Percentiles rank a stretch among this genome's conserved stretches.
Conservation (phyloP, 1,139 yeast genomes). For the Saccharomyces hybrid region DNA sequence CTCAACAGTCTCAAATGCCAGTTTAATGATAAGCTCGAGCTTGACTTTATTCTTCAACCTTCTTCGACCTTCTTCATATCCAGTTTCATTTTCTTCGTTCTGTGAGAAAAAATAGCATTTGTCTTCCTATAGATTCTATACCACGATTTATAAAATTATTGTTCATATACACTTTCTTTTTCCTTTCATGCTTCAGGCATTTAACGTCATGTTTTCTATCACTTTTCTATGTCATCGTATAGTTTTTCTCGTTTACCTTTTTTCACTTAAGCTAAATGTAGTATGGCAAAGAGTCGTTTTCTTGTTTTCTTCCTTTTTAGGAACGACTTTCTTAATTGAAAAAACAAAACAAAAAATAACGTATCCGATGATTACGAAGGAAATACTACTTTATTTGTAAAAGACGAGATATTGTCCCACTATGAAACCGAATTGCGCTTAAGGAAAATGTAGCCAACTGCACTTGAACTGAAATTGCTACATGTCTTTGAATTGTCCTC, state of each 20-base stretch:
- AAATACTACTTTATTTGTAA: background rate
- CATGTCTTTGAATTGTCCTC: too few species aligned
- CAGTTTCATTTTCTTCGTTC: background rate
- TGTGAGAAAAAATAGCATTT: background rate
- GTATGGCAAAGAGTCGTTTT: background rate
- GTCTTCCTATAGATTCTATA: background rate
- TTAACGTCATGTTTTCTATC: background rate
- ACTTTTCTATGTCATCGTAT: background rate
- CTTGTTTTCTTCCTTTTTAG: background rate
- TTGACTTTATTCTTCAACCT: background rate
- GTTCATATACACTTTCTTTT: background rate
- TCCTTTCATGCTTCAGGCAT: background rate
- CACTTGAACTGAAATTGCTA: too few species aligned
- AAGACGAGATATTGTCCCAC: background rate
- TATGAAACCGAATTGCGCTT: background rate
- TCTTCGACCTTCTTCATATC: background rate
- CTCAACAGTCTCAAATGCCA: background rate
- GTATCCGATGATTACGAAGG: background rate
- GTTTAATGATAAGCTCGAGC: background rate
- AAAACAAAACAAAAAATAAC: too few species aligned
- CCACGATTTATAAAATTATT: background rate
- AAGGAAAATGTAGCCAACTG: background rate
- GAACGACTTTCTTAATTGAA: background rate
- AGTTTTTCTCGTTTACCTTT: background rate
- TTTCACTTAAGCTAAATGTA: background rate